phyloP scores from a whole-genome alignment of 2,329 filamentous ascomycete genomes.

The Rhinocladiella similis region DNA sequence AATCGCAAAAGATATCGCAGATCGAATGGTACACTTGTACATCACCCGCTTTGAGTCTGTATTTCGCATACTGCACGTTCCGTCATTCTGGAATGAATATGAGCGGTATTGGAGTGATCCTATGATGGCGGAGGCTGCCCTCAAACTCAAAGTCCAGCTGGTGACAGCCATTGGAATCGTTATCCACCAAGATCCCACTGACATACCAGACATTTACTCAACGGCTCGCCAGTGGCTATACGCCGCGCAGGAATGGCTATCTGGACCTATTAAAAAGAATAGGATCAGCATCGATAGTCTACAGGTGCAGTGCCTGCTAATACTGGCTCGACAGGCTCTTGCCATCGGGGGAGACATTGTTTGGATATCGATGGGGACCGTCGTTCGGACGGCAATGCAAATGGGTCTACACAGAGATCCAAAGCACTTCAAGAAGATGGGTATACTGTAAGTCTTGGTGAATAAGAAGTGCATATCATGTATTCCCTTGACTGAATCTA shows the following conservation, averaged over 20 bases:
- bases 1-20: conserved; percentile 8
- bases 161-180: conserved; percentile 37
- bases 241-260: conserved; percentile 38
- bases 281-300: conserved; percentile 34
- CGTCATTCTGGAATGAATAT: conserved; percentile 36
- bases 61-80: conserved; percentile 36
- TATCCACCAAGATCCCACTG: neutral
- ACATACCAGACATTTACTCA: neutral
- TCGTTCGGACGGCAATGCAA: conserved; percentile 32
- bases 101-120: conserved; percentile 29
- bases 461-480: neutral
- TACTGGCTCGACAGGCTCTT: conserved; percentile 36
- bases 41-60: conserved; percentile 31
- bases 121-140: conserved; percentile 16
- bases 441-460: conserved; percentile 1
- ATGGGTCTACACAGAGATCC: conserved; percentile 39
- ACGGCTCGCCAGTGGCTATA: conserved; percentile 32
- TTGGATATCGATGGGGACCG: conserved; percentile 36
- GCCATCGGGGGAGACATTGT: conserved; percentile 35
- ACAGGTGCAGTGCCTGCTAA: conserved; percentile 37
- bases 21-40: conserved; percentile 15
- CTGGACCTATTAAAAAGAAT: conserved; percentile 36
- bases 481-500: neutral
- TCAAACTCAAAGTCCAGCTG: conserved; percentile 36
- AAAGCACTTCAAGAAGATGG: conserved; percentile 22